phyloP scores from a whole-genome alignment of 208 protist genomes.

The Crithidia acanthocephali region DNA sequence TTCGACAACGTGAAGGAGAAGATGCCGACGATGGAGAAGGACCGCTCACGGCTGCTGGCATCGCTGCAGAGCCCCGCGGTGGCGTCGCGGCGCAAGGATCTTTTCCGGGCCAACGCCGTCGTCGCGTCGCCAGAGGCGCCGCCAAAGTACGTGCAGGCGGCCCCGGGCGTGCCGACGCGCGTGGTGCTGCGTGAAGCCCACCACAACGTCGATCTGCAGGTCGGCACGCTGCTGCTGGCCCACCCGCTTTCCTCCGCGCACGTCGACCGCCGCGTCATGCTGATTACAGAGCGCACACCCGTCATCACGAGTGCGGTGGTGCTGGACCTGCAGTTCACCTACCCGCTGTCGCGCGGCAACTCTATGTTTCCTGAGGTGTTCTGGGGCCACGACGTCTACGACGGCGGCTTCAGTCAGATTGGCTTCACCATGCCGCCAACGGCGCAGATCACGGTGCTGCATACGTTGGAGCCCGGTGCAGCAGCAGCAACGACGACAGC shows the following conservation, averaged over 20 bases:
- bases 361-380: conserved; percentile 92
- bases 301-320: conserved; percentile 74
- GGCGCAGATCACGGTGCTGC: conserved; percentile 76
- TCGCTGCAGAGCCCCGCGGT: conserved; percentile 33
- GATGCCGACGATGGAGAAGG: conserved; percentile 53
- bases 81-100: conserved; percentile 35
- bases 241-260: conserved; percentile 86
- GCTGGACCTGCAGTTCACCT: conserved; percentile 81
- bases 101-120: conserved; percentile 55
- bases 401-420: conserved; percentile 85
- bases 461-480: conserved; percentile 64
- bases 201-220: conserved; percentile 48
- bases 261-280: conserved; percentile 79
- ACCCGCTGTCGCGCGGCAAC: conserved; percentile 79
- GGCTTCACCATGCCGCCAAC: conserved; percentile 89
- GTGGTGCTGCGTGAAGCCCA: conserved; percentile 49
- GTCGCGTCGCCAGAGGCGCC: conserved; percentile 8
- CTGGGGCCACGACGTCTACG: conserved; percentile 88
- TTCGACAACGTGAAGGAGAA: conserved; percentile 64
- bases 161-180: conserved; percentile 47
- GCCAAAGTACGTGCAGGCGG: conserved; percentile 42
- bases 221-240: conserved; percentile 75
- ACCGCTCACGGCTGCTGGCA: conserved; percentile 46
- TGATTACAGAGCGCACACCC: conserved; percentile 74
- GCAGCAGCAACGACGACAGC: background rate